Evolutionary conservation across 768 basidiomycete genomes (phyloP).

Genomic region (Pisolithus microcarpus): DNA sequence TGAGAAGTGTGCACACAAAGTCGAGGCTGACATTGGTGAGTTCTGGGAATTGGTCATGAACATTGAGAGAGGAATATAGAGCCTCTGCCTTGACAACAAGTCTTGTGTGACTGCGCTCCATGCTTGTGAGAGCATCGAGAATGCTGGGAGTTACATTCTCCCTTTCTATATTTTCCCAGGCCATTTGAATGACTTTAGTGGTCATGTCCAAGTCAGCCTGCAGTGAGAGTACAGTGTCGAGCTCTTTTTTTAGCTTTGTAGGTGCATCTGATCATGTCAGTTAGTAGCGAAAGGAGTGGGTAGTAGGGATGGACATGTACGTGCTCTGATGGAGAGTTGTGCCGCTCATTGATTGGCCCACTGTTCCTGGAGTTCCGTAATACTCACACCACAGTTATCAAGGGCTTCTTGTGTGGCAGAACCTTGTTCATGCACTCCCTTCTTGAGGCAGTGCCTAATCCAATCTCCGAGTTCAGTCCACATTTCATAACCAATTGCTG

Average conservation of each 20-base stretch:
- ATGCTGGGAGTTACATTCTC: conserved; percentile 1
- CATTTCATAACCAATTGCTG: conserved; percentile 19
- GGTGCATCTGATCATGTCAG: conserved; percentile 26
- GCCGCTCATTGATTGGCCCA: neutral
- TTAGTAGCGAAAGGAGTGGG: neutral
- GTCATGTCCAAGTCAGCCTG: conserved; percentile 23
- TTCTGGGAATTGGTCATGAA: conserved; percentile 27
- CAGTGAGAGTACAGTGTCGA: conserved; percentile 25
- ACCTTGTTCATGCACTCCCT: conserved; percentile 12
- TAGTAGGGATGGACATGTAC: conserved; percentile 1
- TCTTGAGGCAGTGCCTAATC: conserved; percentile 18
- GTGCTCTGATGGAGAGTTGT: conserved; percentile 5
- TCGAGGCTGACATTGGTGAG: conserved; percentile 23
- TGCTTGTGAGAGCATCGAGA: conserved; percentile 9
- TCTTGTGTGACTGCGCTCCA: conserved; percentile 14
- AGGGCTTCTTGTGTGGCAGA: neutral
- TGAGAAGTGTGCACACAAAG: conserved; percentile 27
- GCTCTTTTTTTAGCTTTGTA: conserved; percentile 19
- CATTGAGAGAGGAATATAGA: conserved; percentile 30
- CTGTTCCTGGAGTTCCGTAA: neutral
- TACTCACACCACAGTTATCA: neutral
- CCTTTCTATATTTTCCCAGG: conserved; percentile 5
- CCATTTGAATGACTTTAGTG: conserved; percentile 15
- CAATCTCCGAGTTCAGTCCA: conserved; percentile 28
- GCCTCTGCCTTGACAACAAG: conserved; percentile 22